These are phyloP conservation scores for Martiniozyma asiatica DNA, from an alignment of 1,139 yeast genomes.

Conservation along the genomic window DNA sequence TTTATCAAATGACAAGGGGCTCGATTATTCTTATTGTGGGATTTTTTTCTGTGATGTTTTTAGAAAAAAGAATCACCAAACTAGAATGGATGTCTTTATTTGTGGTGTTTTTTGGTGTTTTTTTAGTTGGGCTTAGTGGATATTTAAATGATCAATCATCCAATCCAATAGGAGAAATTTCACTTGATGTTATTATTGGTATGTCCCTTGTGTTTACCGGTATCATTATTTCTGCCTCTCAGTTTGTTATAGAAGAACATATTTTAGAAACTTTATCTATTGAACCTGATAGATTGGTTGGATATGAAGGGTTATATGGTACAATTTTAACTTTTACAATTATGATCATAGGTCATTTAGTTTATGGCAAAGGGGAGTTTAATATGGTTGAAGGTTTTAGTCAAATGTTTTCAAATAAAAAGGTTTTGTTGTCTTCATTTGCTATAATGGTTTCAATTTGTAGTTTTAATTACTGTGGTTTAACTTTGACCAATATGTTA, in stretches of 20 bases:
- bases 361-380: constrained; percentile 40
- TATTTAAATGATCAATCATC: constrained; percentile 9
- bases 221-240: constrained; percentile 58
- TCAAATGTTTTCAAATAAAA: constrained; percentile 34
- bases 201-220: constrained; percentile 48
- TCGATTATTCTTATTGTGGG: constrained; percentile 71
- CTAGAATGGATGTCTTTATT: constrained; percentile 60
- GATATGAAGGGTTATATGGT: constrained; percentile 68
- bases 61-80: constrained; percentile 42
- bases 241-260: constrained; percentile 71
- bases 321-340: constrained; percentile 31
- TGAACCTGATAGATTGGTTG: constrained; percentile 57
- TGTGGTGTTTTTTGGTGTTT: constrained; percentile 55
- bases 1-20: constrained; percentile 80
- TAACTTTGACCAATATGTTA: constrained; percentile 50
- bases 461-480: constrained; percentile 62
- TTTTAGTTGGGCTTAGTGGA: constrained; percentile 66
- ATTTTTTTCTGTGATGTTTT: constrained; percentile 51
- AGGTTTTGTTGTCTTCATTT: constrained; percentile 41
- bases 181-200: constrained; percentile 35
- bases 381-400: constrained; percentile 41
- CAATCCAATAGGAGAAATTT: constrained; percentile 8
- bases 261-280: constrained; percentile 42
- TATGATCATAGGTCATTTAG: constrained; percentile 32
- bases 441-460: constrained; percentile 66